Base-by-base conservation (phyloP, 1,284 basidiomycete species). In the Ceratobasidium sp. region DNA sequence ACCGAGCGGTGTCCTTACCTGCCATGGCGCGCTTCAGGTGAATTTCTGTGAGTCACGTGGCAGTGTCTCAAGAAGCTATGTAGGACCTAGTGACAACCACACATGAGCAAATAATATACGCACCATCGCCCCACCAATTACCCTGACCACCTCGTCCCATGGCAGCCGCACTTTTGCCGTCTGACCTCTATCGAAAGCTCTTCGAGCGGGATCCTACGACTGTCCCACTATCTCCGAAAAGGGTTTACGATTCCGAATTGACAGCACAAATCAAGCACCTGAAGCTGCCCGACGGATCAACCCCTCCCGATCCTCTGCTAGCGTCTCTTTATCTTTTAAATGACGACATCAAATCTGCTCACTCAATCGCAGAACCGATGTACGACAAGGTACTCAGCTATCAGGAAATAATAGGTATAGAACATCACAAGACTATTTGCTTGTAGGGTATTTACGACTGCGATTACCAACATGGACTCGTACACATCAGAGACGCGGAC, bases 1-100 rank as follows among this genome's bases (percentile, higher is more conserved):
- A 82, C 75, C 85, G 85, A 62, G 85, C 83, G 10, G 89, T 91
- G 77, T 92, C 87, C 72, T 84, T 84, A 78, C 93, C 90, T 53
- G 90, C 88, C 91, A 93, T 93, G 26, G 53, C 64, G 32, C 34
- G 30, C 32, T 28, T 21, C 30, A 45, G 12, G 45, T 50, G 72
- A 58, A 57, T 70, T 70, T 70, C 41, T 26, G 53, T 32, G 65
- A 70, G 65, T 70, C 65, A 70, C 65, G 53, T 70, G 65, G 36
- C 36, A 26, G 18, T 45, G 4, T 18, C 18, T 8, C 43, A 45
- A 57, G 52, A 41, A 32, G 52, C 65, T 70, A 18, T 43, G 48
- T 6, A 70, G 65, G 14, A 28, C 65, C 65, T 57, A 16, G 32
- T 30, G 9, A 12, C 48, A 9, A 14, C 34, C 48, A 50, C 14